phyloP scores from a whole-genome alignment of 805 yeast genomes.

The Candida peoriensis region DNA sequence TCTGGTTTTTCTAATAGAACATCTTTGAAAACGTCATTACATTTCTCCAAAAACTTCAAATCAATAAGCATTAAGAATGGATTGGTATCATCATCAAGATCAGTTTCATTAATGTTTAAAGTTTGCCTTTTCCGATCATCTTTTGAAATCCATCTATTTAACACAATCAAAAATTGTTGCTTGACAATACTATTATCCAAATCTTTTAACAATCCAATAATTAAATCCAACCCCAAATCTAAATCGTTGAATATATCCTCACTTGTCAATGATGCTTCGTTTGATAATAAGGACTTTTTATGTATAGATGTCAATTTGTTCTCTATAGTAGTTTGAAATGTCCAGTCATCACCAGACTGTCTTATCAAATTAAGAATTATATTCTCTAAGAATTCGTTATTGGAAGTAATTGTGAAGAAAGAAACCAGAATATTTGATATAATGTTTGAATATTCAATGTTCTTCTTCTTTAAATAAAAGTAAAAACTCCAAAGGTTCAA shows the following conservation, averaged over 20 bases:
- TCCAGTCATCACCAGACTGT: constrained; percentile 31
- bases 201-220: constrained; percentile 41
- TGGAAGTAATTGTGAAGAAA: constrained; percentile 26
- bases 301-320: constrained; percentile 31
- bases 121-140: too few species aligned
- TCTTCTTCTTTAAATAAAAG: constrained; percentile 28
- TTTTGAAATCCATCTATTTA: constrained; percentile 56
- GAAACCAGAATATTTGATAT: constrained; percentile 29
- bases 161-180: constrained; percentile 41
- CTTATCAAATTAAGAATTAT: constrained; percentile 28
- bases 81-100: constrained; percentile 28
- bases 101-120: constrained; percentile 1
- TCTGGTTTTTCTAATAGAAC: constrained; percentile 38
- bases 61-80: constrained; percentile 56
- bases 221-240: constrained; percentile 37
- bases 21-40: constrained; percentile 55
- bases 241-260: constrained; percentile 37
- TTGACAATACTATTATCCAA: constrained; percentile 44
- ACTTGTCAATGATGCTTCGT: constrained; percentile 7
- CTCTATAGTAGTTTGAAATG: constrained; percentile 29
- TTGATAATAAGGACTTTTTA: constrained; percentile 10
- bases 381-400: constrained; percentile 21
- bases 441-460: constrained; percentile 26
- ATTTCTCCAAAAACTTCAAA: constrained; percentile 56
- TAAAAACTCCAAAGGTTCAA: constrained; percentile 33